A percentile compares a stretch with the other conserved stretches of the same genome.
These are phyloP conservation scores for Apiospora saccharicola DNA, from an alignment of 2,329 filamentous ascomycete species.

Conservation along the genomic window DNA sequence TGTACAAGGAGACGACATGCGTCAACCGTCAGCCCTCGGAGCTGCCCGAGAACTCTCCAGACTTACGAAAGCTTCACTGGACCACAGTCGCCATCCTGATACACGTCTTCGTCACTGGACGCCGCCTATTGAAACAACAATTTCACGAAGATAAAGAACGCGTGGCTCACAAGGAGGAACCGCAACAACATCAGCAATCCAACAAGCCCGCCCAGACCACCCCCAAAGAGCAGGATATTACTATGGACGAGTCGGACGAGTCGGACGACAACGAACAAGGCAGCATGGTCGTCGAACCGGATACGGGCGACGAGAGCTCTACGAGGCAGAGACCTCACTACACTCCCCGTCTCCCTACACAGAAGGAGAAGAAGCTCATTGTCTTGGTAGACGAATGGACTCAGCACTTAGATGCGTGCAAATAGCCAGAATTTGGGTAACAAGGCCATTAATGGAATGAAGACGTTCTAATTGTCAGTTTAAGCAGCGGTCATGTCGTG, in stretches of 20 bases:
- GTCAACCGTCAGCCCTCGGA: neutral
- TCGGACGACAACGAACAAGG: neutral
- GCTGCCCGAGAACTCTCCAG: neutral
- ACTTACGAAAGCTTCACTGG: neutral
- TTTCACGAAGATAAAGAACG: neutral
- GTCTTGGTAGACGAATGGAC: neutral
- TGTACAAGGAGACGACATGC: neutral
- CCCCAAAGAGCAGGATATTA: neutral
- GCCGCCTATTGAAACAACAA: neutral
- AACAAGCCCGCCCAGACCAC: neutral
- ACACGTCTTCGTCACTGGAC: neutral
- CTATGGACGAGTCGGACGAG: neutral
- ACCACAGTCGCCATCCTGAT: neutral
- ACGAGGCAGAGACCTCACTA: neutral
- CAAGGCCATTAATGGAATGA: neutral
- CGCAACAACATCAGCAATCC: neutral
- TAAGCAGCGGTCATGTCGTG: too few relatives aligned
- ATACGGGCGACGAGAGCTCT: neutral
- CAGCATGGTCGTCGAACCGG: neutral
- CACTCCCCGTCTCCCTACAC: neutral
- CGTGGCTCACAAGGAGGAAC: neutral
- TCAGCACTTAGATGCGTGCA: neutral
- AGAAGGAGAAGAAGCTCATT: neutral
- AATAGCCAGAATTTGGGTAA: neutral
- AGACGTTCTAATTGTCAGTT: neutral